Evolutionary conservation across 2,329 filamentous ascomycete genomes (phyloP).

Genomic region (Camptophora hylomeconis): DNA sequence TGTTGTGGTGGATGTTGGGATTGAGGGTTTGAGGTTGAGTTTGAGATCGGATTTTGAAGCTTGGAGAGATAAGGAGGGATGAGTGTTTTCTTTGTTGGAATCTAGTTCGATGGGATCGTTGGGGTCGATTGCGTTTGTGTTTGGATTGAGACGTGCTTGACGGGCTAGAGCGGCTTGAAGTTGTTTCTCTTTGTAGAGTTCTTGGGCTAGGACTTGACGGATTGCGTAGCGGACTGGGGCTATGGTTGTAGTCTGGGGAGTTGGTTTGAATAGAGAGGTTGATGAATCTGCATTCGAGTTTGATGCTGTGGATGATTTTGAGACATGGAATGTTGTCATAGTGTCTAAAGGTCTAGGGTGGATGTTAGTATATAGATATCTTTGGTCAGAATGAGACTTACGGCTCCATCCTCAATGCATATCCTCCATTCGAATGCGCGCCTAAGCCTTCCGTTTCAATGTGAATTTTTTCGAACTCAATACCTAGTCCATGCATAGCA

Average conservation of each 20-base stretch:
- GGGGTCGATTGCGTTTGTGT: not conserved
- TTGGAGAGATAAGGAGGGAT: not conserved
- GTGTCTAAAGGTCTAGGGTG: constrained; percentile 53
- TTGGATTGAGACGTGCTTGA: constrained; percentile 38
- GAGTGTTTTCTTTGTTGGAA: constrained; percentile 23
- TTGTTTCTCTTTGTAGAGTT: constrained; percentile 61
- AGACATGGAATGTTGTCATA: constrained; percentile 62
- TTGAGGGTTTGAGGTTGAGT: constrained; percentile 11
- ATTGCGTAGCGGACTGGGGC: constrained; percentile 78
- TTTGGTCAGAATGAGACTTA: constrained; percentile 36
- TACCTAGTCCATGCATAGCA: constrained; percentile 69
- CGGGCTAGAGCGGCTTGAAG: constrained; percentile 53
- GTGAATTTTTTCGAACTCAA: constrained; percentile 66
- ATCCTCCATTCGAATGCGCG: constrained; percentile 40
- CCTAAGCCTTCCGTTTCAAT: constrained; percentile 54
- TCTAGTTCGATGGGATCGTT: constrained; percentile 12
- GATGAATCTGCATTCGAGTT: not conserved
- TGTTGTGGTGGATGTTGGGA: constrained; percentile 17
- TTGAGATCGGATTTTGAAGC: too few species aligned
- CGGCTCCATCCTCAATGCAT: constrained; percentile 92
- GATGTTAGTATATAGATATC: constrained; percentile 17
- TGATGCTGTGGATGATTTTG: constrained; percentile 18
- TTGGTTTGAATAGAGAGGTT: constrained; percentile 20
- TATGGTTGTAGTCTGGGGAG: constrained; percentile 29
- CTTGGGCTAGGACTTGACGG: constrained; percentile 82